These are phyloP conservation scores for Cymbopogon citratus DNA, from an alignment of 176 grass and related monocot species.

Conservation along the genomic window DNA sequence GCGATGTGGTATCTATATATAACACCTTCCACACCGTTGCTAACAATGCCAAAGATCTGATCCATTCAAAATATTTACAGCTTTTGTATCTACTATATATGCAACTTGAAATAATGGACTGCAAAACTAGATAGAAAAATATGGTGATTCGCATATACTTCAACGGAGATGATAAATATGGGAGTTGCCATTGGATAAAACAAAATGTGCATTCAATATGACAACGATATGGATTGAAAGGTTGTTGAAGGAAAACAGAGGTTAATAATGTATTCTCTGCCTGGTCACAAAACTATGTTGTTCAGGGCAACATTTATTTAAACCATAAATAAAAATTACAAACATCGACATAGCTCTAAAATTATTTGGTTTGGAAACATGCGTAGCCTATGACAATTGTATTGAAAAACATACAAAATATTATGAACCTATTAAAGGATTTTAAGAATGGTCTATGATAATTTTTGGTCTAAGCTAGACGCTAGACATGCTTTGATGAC, in stretches of 20 bases:
- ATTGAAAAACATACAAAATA: background rate
- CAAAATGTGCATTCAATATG: background rate
- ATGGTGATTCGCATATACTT: background rate
- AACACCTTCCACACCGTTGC: background rate
- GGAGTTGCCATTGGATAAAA: background rate
- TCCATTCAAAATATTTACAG: background rate
- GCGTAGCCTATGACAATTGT: background rate
- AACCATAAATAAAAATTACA: background rate
- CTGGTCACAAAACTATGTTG: background rate
- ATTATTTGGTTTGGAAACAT: background rate
- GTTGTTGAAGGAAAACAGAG: background rate
- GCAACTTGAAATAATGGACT: background rate
- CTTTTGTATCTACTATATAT: background rate
- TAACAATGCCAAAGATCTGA: background rate
- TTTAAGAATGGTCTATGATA: background rate
- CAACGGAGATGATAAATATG: background rate
- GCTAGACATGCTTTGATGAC: background rate
- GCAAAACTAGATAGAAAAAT: background rate
- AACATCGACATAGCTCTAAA: background rate
- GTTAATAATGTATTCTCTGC: too few relatives aligned
- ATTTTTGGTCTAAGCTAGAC: too few relatives aligned
- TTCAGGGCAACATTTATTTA: background rate
- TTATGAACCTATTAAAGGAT: background rate
- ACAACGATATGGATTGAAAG: background rate
- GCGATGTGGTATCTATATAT: background rate